Conservation (phyloP, 1,139 yeast species). For the Geotrichum citri-aurantii region DNA sequence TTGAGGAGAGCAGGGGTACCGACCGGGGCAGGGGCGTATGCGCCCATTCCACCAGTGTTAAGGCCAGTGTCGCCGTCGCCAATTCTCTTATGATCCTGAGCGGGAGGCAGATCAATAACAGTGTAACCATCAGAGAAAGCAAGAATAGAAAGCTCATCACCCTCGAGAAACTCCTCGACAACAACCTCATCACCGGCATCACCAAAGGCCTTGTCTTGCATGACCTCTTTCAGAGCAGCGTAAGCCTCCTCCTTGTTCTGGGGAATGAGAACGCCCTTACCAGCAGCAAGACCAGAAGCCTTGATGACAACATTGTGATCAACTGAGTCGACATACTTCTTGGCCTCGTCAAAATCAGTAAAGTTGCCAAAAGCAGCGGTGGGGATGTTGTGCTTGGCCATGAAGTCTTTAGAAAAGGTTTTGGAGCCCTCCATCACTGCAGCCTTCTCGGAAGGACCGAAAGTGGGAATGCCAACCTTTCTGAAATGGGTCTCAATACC, state of each 20-base stretch:
- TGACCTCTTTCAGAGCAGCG: conserved; percentile 76
- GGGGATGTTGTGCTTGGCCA: conserved; percentile 88
- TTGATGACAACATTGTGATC: conserved; percentile 83
- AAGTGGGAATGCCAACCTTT: conserved; percentile 82
- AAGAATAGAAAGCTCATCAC: conserved; percentile 91
- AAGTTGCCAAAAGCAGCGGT: conserved; percentile 88
- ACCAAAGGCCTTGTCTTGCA: conserved; percentile 88
- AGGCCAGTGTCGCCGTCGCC: conserved; percentile 92
- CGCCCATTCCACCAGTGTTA: conserved; percentile 99
- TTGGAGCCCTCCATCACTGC: conserved; percentile 97
- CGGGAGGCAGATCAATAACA: conserved; percentile 86
- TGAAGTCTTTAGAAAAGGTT: conserved; percentile 88
- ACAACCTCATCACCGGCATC: conserved; percentile 94
- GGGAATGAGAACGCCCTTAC: conserved; percentile 96
- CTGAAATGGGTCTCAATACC: conserved; percentile 72
- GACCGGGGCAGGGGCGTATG: conserved; percentile 96
- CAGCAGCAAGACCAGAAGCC: conserved; percentile 98
- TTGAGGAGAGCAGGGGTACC: conserved; percentile 65
- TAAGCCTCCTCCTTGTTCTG: conserved; percentile 76
- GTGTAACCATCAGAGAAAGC: conserved; percentile 95
- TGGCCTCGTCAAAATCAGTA: conserved; percentile 68
- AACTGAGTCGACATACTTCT: conserved; percentile 56
- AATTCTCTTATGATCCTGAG: conserved; percentile 96
- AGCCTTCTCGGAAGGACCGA: conserved; percentile 89
- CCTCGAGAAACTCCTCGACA: conserved; percentile 91